A percentile compares a stretch with the other conserved stretches of the same genome.
These are phyloP conservation scores for Globisporangium polare DNA, from an alignment of 352 stramenopile genomes.

Conservation along the genomic window DNA sequence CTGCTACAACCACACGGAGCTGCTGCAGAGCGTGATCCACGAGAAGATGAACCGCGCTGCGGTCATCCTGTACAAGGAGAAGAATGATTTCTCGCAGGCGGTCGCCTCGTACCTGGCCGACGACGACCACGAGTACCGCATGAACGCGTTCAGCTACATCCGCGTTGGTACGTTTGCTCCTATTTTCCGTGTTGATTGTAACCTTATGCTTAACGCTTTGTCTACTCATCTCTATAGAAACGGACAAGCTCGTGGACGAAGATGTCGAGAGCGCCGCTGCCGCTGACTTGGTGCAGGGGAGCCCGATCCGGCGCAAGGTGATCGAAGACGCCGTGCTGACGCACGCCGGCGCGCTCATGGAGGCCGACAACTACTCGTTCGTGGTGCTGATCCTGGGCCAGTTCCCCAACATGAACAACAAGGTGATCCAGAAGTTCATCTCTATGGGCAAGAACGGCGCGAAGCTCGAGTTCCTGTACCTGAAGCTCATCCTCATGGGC, in stretches of 20 bases:
- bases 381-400: constrained; percentile 86
- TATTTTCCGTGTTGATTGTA: not conserved
- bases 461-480: constrained; percentile 79
- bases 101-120: constrained; percentile 83
- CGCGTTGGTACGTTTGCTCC: constrained; percentile 24
- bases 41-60: constrained; percentile 83
- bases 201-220: not conserved
- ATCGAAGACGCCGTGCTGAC: constrained; percentile 78
- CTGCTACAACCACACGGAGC: constrained; percentile 69
- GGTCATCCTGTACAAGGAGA: constrained; percentile 80
- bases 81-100: constrained; percentile 61
- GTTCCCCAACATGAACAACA: constrained; percentile 84
- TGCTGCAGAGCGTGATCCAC: constrained; percentile 65
- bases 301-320: constrained; percentile 46
- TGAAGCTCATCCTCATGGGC: constrained; percentile 73
- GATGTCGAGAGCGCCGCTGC: constrained; percentile 27
- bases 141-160: constrained; percentile 86
- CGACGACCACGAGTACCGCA: constrained; percentile 73
- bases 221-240: constrained; percentile 19
- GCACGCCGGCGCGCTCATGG: constrained; percentile 79
- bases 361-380: constrained; percentile 86
- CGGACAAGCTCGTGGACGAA: constrained; percentile 38
- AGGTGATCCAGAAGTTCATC: constrained; percentile 80
- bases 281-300: constrained; percentile 18
- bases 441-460: constrained; percentile 75